Evolutionary conservation across 768 basidiomycete genomes (phyloP), one percentile per base, ranked within the genome.

Genomic region (Mycena albidolilacea): DNA sequence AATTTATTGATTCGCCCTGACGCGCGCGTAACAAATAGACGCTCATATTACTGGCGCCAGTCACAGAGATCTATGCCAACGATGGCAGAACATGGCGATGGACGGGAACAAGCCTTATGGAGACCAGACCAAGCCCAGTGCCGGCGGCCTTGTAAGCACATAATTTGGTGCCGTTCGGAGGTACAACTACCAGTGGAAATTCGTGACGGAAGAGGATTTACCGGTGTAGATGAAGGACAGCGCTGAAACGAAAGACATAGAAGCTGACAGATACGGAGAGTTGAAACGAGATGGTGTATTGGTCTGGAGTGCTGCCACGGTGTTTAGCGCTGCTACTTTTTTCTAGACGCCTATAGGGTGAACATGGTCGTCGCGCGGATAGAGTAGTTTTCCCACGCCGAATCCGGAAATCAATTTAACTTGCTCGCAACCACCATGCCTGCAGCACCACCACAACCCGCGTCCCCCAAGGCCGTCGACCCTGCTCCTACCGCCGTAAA

Each of bases 401-500:
- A 43, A 50, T 50, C 50, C 50, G 21, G 7, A 54, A 50, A 43
- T 41, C 39, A 35, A 57, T 43, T 57, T 19, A n/a, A 0, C n/a
- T 54, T 70, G 54, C 50, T 70, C 38, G 52, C 37, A 6, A 48
- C 65, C n/a, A 44, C 62, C 41, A 66, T 73, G 69, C 52, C 73
- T 69, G 38, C 67, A 38, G 46, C 69, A 43, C 17, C 64, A 54
- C 64, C 55, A 14, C 37, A 48, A 21, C 44, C 70, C 14, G 30
- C 35, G 6, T 62, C 64, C 39, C 75, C 72, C 70, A 78, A 67
- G 70, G 75, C 72, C 75, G 70, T 64, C 44, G 67, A 75, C 64
- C 69, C 67, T 59, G 50, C 44, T 69, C 69, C 71, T 73, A 55
- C 71, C 71, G 60, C 80, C 75, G 71, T 79, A 76, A 70, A 76